Conservation (phyloP, 2,329 filamentous ascomycete genomes). For the Fusarium gaditjirri region DNA sequence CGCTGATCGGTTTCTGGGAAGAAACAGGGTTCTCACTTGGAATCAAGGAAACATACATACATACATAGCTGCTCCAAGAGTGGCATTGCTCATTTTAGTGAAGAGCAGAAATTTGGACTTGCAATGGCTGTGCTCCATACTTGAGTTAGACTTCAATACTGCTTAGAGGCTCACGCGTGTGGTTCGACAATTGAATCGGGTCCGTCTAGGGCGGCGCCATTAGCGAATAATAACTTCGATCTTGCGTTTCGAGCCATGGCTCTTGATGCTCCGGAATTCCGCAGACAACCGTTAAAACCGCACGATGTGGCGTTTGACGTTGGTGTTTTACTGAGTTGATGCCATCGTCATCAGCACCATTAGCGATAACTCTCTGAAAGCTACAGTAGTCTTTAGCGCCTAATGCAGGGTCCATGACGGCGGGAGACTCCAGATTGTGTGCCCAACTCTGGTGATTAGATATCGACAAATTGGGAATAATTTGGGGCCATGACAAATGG, state of each 20-base stretch:
- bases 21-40: constrained; percentile 12
- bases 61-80: not conserved
- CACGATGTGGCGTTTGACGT: constrained; percentile 32
- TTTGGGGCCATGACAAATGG: constrained; percentile 1
- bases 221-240: constrained; percentile 1
- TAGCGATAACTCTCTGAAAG: not conserved
- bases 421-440: constrained; percentile 15
- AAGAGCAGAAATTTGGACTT: not conserved
- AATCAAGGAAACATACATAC: not conserved
- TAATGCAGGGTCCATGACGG: constrained; percentile 15
- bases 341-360: not conserved
- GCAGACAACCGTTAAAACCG: constrained; percentile 6
- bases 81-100: not conserved
- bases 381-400: not conserved
- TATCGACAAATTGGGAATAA: not conserved
- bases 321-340: constrained; percentile 15
- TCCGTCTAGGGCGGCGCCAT: constrained; percentile 26
- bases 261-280: constrained; percentile 14
- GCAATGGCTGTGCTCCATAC: not conserved
- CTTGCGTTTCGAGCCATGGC: constrained; percentile 1
- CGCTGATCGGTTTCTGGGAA: constrained; percentile 6
- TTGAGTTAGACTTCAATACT: not conserved
- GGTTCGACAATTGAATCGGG: not conserved
- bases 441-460: not conserved
- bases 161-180: not conserved